Conservation (phyloP, 768 basidiomycete species). For the Leccinum imitatum region DNA sequence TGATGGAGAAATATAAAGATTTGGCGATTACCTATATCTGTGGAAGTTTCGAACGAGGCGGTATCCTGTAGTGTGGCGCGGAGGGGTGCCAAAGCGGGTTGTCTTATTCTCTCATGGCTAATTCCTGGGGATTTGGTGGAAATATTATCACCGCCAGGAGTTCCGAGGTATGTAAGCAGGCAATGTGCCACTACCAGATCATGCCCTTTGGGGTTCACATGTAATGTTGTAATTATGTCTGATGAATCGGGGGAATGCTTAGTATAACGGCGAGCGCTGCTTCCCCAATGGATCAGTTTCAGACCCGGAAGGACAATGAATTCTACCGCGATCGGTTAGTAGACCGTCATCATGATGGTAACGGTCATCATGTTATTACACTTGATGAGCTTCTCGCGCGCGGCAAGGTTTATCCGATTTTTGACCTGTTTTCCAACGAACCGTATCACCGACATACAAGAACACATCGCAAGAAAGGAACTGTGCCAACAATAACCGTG, state of each 20-base stretch:
- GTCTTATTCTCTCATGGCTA: no score
- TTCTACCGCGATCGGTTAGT: not conserved
- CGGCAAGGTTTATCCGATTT: not conserved
- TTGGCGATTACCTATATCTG: not conserved
- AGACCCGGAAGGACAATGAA: not conserved
- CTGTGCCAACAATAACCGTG: not conserved
- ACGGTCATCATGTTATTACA: not conserved
- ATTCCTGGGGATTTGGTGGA: no score
- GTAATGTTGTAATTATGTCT: not conserved
- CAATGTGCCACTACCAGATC: not conserved
- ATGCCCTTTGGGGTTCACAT: not conserved
- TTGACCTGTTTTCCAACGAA: not conserved
- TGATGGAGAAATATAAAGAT: not conserved
- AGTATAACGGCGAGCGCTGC: not conserved
- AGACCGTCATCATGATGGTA: not conserved
- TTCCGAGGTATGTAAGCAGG: not conserved
- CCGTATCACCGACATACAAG: not conserved
- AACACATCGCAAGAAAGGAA: not conserved
- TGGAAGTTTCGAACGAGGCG: not conserved
- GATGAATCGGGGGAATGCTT: not conserved
- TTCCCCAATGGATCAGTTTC: not conserved
- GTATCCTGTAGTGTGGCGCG: not conserved
- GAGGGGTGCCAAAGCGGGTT: not conserved
- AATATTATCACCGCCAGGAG: not conserved
- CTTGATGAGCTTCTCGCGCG: not conserved